A percentile compares a stretch with the other conserved stretches of the same genome.
These are phyloP conservation scores for Vaccinium vitisidaea DNA, from an alignment of 148 eudicot species.

Conservation along the genomic window DNA sequence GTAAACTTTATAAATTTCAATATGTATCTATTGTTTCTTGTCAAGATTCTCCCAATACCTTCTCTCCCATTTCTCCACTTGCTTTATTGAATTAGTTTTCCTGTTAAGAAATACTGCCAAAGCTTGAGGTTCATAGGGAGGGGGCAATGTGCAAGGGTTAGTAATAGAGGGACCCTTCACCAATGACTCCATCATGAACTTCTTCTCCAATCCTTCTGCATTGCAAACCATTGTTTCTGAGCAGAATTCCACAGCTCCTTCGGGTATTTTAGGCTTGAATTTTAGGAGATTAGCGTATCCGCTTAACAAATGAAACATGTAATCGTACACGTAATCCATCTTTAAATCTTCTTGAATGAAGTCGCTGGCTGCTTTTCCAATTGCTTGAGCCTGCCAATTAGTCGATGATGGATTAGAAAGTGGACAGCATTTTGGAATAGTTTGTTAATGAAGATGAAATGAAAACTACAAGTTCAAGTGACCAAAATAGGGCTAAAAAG, in stretches of 20 bases:
- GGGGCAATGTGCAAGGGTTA: conserved; percentile 23
- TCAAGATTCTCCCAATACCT: conserved; percentile 17
- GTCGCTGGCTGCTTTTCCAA: conserved; percentile 25
- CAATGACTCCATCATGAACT: conserved; percentile 26
- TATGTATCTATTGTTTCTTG: background rate
- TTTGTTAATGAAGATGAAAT: background rate
- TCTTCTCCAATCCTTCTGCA: conserved; percentile 24
- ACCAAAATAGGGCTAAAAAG: background rate
- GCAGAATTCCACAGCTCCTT: conserved; percentile 23
- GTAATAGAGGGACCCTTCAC: conserved; percentile 20
- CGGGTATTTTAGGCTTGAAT: conserved; percentile 21
- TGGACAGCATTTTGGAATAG: background rate
- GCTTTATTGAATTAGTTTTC: conserved; percentile 2
- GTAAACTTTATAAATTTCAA: background rate
- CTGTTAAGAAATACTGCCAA: background rate
- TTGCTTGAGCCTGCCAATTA: conserved; percentile 24
- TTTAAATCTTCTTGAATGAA: conserved; percentile 24
- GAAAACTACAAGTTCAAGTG: background rate
- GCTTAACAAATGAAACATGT: conserved; percentile 27
- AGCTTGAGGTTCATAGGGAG: conserved; percentile 12
- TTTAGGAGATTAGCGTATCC: conserved; percentile 32
- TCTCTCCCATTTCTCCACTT: conserved; percentile 25
- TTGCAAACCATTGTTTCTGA: conserved; percentile 28
- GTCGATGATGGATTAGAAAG: background rate
- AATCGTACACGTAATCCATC: conserved; percentile 26